phyloP scores from a whole-genome alignment of 257 asterid species.

The Leonotis leonurus region DNA sequence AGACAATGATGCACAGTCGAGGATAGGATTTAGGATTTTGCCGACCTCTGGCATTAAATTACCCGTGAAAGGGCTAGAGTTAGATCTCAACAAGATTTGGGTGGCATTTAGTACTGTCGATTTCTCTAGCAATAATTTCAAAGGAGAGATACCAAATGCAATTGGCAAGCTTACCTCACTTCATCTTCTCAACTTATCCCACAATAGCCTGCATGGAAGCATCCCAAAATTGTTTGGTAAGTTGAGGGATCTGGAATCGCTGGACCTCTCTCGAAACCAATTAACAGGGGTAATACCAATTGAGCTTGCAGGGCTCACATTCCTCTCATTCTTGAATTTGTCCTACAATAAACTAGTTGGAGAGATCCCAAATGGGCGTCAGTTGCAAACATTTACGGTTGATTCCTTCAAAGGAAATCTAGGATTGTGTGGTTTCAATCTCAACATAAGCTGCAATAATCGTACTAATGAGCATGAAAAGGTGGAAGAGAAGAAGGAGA shows the following conservation, averaged over 20 bases:
- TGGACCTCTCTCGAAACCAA: not conserved
- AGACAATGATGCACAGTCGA: not conserved
- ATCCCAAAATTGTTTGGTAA: not conserved
- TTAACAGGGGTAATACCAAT: not conserved
- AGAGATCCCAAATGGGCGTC: not conserved
- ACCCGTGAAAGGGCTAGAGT: not conserved
- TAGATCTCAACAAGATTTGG: not conserved
- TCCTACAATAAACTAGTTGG: not conserved
- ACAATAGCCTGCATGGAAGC: not conserved
- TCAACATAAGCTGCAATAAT: not conserved
- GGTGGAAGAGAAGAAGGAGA: not conserved
- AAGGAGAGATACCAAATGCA: not conserved
- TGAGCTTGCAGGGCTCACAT: not conserved
- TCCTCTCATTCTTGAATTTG: not conserved
- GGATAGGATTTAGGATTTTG: no score
- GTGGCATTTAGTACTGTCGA: not conserved
- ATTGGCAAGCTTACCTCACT: not conserved
- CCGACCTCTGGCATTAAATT: not conserved
- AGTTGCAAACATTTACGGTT: not conserved
- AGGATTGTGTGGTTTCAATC: not conserved
- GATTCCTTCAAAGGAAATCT: not conserved
- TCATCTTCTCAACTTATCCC: not conserved
- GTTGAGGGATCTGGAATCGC: not conserved
- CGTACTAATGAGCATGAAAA: not conserved
- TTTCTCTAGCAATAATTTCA: not conserved